Conservation (phyloP, 441 rosid species). For the Euphorbia celastroides region DNA sequence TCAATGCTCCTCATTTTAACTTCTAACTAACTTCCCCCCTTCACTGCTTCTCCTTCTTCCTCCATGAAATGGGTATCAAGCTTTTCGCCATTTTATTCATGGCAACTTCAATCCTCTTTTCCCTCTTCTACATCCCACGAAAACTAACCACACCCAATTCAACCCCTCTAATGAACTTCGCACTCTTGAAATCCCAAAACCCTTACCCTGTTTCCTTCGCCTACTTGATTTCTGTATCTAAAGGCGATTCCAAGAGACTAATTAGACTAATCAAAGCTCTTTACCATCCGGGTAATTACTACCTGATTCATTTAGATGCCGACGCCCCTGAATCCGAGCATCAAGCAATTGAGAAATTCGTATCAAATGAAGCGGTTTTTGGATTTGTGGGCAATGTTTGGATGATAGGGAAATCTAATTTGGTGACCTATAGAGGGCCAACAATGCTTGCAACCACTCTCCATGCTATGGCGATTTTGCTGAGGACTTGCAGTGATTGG, state of each 20-base stretch:
- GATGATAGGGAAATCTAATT: conserved; percentile 65
- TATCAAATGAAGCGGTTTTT: conserved; percentile 58
- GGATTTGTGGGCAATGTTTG: conserved; percentile 66
- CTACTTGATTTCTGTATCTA: conserved; percentile 71
- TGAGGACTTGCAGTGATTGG: conserved; percentile 63
- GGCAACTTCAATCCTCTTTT: conserved; percentile 45
- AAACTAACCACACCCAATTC: conserved; percentile 30
- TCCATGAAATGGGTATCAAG: conserved; percentile 47
- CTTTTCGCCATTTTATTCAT: conserved; percentile 50
- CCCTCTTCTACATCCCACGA: conserved; percentile 42
- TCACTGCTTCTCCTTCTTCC: background rate
- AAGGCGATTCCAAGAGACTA: conserved; percentile 60
- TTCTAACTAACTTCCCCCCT: too few relatives aligned
- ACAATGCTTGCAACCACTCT: conserved; percentile 64
- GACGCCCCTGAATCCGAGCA: conserved; percentile 71
- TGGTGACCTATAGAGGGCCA: conserved; percentile 68
- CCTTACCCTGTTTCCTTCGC: conserved; percentile 80
- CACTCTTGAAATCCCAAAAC: conserved; percentile 38
- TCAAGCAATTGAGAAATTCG: conserved; percentile 36
- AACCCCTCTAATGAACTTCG: conserved; percentile 32
- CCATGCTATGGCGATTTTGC: conserved; percentile 59
- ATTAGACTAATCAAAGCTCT: conserved; percentile 62
- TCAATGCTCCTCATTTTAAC: conserved; percentile 9
- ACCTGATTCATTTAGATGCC: conserved; percentile 63
- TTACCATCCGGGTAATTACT: conserved; percentile 88